Base-by-base conservation (phyloP, 23 red algal genomes). In the Pyropia haitanensis region DNA sequence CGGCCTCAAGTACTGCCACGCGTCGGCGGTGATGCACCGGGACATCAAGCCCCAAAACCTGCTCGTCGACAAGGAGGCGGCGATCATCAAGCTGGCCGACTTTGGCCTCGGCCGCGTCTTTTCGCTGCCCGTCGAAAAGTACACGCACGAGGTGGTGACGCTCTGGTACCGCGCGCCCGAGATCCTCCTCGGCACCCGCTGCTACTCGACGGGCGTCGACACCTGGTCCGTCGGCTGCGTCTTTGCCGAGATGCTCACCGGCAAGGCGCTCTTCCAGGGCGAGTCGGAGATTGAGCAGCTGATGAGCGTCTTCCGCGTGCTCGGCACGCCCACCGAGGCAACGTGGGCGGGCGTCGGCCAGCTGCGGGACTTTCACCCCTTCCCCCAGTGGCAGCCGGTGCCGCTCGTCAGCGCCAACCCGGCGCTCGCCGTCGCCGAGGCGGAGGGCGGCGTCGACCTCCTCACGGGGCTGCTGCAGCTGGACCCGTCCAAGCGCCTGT, bases 81-180 rank as follows among this genome's bases (percentile, higher is more conserved):
- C 58, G 22, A 90, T 71, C 34, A 76, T 96, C 52, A 96, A 96
- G 74, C 72, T 96, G 54, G 92, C 92, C 57, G 92, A 96, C 68
- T 96, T 96, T 62, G 92, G 92, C 12, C 58, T 96, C 12, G 92
- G 92, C 14, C 78, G 92, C 20, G 79, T 80, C 29, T 96, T 90
- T 67, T 77, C 77, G 15, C 64, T 96, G 48, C 92, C 92, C 1
- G 87, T 90, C 27, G 85, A 51, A 17, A 96, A 89, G 77, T 96
- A 96, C 80, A 96, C 92, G 18, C 92, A 96, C 73, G 92, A 96
- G 71, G 85, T 96, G n/a, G 84, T 96, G n/a, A 96, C 92, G 33
- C 46, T 96, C 71, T 96, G 92, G 92, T 96, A 96, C 66, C 64
- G 92, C 49, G 92, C 92, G 30, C 92, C 92, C 21, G 92, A 96